Evolutionary conservation across 2,329 filamentous ascomycete species (phyloP).

Genomic region (Nannizzia gypsea): DNA sequence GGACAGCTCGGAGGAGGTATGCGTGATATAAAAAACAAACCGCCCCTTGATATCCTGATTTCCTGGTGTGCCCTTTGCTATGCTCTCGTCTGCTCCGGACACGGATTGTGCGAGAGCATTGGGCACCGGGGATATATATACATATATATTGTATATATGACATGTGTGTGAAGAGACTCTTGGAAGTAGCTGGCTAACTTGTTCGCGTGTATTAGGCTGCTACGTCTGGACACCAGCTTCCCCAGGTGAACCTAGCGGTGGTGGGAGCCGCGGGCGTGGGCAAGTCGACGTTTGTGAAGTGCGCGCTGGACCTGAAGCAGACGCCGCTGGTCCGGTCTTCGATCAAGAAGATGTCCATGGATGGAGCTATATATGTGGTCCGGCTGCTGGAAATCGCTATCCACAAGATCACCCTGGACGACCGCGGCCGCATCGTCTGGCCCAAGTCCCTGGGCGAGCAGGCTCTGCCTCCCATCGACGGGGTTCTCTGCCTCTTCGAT

Average conservation of each 20-base stretch:
- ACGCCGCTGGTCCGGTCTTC: conserved; percentile 30
- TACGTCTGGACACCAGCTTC: conserved; percentile 27
- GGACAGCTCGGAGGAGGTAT: background rate
- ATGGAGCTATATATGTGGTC: conserved; percentile 45
- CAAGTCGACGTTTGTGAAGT: conserved; percentile 49
- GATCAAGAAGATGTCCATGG: conserved; percentile 46
- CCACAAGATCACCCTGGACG: conserved; percentile 40
- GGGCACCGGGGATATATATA: no score
- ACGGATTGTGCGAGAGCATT: no score
- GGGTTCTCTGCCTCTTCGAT: conserved; percentile 77
- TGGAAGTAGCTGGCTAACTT: background rate
- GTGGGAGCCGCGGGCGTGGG: conserved; percentile 44
- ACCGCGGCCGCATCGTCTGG: conserved; percentile 38
- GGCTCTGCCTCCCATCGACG: conserved; percentile 65
- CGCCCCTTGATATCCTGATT: no score
- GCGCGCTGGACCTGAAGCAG: conserved; percentile 43
- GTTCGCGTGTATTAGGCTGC: conserved; percentile 7
- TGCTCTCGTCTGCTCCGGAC: background rate
- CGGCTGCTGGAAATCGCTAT: conserved; percentile 46
- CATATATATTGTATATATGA: no score
- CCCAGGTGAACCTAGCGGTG: conserved; percentile 48
- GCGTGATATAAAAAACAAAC: background rate
- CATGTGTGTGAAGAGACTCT: background rate
- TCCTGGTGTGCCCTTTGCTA: no score
- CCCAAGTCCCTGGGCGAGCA: conserved; percentile 49